Conservation (phyloP, 331 rosid species). For the Quercus tomentella region DNA sequence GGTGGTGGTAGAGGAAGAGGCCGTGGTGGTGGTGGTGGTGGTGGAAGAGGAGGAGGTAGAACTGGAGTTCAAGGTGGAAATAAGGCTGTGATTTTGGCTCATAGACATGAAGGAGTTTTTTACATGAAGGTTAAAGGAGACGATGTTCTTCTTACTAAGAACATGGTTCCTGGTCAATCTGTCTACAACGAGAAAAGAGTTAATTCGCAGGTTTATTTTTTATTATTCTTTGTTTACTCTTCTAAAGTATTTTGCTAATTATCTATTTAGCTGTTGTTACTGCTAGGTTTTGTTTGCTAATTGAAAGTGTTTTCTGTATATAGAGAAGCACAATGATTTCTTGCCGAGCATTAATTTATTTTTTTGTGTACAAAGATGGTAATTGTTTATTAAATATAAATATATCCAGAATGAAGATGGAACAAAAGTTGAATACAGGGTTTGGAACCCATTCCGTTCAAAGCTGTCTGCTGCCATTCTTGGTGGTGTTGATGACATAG, state of each 20-base stretch:
- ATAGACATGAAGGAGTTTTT: conserved; percentile 82
- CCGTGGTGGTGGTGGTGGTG: not conserved
- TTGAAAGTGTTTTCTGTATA: too few relatives aligned
- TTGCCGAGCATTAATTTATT: too few relatives aligned
- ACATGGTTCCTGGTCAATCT: conserved; percentile 83
- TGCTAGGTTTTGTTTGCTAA: too few relatives aligned
- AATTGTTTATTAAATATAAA: not conserved
- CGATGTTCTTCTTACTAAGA: conserved; percentile 73
- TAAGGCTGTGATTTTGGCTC: conserved; percentile 69
- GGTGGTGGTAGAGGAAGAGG: conserved; percentile 12
- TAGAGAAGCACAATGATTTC: too few relatives aligned
- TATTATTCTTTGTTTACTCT: too few relatives aligned
- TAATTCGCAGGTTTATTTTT: conserved; percentile 53
- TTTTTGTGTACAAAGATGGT: too few relatives aligned
- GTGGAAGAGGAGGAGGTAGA: conserved; percentile 44
- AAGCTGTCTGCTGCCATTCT: conserved; percentile 90
- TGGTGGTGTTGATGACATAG: conserved; percentile 83
- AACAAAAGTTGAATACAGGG: conserved; percentile 46
- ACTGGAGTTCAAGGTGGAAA: conserved; percentile 73
- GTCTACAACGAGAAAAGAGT: conserved; percentile 85
- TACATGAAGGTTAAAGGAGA: conserved; percentile 84
- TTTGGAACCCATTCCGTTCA: conserved; percentile 93
- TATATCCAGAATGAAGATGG: conserved; percentile 44
- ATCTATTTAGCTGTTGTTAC: too few relatives aligned
- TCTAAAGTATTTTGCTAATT: too few relatives aligned